Conservation (phyloP, 371 early-diverging fungal genomes). For the Rhizopus arrhizus region DNA sequence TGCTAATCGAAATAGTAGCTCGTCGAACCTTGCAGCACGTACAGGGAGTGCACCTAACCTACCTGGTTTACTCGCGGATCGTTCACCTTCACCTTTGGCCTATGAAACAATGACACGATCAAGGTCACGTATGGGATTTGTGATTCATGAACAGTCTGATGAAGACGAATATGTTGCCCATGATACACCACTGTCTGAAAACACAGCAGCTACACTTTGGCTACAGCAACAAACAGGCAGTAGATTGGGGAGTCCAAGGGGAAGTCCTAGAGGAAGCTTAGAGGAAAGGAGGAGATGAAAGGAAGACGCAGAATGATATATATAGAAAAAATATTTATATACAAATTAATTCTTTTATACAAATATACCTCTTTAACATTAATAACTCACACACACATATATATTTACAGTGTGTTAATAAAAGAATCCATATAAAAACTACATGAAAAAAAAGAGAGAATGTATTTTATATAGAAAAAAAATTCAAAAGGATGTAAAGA, state of each 20-base stretch:
- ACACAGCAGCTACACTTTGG: constrained; percentile 20
- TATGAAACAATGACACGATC: constrained; percentile 8
- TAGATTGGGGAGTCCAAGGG: constrained; percentile 23
- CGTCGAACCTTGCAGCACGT: constrained; percentile 30
- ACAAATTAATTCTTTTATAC: too few species aligned
- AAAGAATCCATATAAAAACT: too few species aligned
- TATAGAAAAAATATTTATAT: neutral
- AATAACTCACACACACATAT: too few species aligned
- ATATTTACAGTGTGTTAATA: too few species aligned
- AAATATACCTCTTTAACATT: too few species aligned
- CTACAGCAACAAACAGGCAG: constrained; percentile 14
- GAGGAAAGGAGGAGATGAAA: constrained; percentile 30
- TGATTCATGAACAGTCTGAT: constrained; percentile 34
- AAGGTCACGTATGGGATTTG: constrained; percentile 31
- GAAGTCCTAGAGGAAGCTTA: constrained; percentile 32
- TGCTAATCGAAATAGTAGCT: constrained; percentile 31
- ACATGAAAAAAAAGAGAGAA: too few species aligned
- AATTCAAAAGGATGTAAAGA: too few species aligned
- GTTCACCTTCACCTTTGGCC: constrained; percentile 22
- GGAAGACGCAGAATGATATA: constrained; percentile 1
- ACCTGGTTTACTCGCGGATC: constrained; percentile 15
- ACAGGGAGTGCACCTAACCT: constrained; percentile 33
- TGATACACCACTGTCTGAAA: constrained; percentile 22
- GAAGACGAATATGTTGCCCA: constrained; percentile 32
- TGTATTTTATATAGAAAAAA: too few species aligned